These are phyloP conservation scores for Lolium rigidum DNA, from an alignment of 176 grass and related monocot species.

Conservation along the genomic window DNA sequence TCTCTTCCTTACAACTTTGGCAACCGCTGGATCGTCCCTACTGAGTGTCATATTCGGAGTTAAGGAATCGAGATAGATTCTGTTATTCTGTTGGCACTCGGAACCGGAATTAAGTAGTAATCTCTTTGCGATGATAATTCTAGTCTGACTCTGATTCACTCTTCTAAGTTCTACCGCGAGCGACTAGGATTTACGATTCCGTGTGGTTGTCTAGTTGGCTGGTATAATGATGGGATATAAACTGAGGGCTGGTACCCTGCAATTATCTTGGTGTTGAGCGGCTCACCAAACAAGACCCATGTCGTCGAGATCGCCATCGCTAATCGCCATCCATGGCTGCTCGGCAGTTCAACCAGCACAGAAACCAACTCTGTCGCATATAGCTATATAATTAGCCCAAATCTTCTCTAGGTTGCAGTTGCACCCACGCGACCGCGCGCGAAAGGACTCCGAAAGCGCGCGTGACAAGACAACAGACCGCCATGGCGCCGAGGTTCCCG, in stretches of 20 bases:
- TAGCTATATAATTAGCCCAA: neutral
- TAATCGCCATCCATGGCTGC: slow-evolving; percentile 1
- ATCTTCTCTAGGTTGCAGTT: neutral
- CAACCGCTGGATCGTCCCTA: neutral
- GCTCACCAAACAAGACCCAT: slow-evolving; percentile 1
- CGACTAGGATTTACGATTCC: neutral
- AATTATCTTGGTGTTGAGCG: neutral
- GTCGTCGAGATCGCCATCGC: neutral
- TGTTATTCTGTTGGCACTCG: neutral
- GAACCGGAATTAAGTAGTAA: neutral
- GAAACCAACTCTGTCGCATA: neutral
- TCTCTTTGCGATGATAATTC: neutral
- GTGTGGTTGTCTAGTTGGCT: neutral
- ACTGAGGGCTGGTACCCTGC: neutral
- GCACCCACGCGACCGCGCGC: neutral
- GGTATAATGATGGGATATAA: neutral
- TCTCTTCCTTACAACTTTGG: neutral
- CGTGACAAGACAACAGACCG: too few species aligned
- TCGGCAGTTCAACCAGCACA: neutral
- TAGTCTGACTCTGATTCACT: neutral
- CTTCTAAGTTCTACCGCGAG: neutral
- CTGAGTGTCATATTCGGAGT: neutral
- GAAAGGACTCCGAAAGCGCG: neutral
- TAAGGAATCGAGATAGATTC: neutral
- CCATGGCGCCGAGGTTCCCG: slow-evolving; percentile 50